Evolutionary conservation across 108 stramenopile genomes (phyloP).

Genomic region (Aurantiochytrium sp.): DNA sequence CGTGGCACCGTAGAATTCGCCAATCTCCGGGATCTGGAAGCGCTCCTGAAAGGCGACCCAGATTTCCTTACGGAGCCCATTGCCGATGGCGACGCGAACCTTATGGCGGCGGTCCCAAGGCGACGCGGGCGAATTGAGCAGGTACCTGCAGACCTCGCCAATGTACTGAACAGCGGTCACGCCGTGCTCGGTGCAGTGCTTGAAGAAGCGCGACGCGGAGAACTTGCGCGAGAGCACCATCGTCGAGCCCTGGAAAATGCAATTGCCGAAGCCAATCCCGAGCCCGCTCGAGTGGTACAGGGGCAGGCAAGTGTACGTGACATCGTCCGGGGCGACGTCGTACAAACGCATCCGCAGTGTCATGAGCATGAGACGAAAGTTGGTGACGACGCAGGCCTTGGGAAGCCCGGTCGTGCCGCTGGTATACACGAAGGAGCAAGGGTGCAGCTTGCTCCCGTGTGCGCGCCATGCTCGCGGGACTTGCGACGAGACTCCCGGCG

Average conservation of each 20-base stretch:
- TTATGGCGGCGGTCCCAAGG: neutral
- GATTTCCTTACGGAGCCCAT: conserved; percentile 56
- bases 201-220: conserved; percentile 40
- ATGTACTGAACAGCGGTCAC: conserved; percentile 57
- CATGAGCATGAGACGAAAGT: neutral
- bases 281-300: conserved; percentile 58
- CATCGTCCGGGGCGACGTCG: conserved; percentile 32
- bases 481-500: neutral
- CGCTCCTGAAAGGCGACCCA: conserved; percentile 48
- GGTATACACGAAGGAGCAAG: conserved; percentile 33
- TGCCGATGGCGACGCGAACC: conserved; percentile 57
- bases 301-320: conserved; percentile 52
- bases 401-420: conserved; percentile 55
- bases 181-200: conserved; percentile 34
- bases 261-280: conserved; percentile 36
- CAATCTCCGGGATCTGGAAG: conserved; percentile 42
- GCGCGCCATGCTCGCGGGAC: neutral
- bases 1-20: conserved; percentile 60
- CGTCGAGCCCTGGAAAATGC: conserved; percentile 11
- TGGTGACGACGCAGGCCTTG: conserved; percentile 48
- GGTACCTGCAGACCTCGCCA: conserved; percentile 55
- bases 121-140: conserved; percentile 26
- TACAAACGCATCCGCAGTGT: conserved; percentile 17
- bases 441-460: neutral
- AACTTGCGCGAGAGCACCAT: conserved; percentile 50